These are phyloP conservation scores for Myriosclerotinia scirpicola DNA, from an alignment of 2,329 filamentous ascomycete genomes.

Conservation along the genomic window DNA sequence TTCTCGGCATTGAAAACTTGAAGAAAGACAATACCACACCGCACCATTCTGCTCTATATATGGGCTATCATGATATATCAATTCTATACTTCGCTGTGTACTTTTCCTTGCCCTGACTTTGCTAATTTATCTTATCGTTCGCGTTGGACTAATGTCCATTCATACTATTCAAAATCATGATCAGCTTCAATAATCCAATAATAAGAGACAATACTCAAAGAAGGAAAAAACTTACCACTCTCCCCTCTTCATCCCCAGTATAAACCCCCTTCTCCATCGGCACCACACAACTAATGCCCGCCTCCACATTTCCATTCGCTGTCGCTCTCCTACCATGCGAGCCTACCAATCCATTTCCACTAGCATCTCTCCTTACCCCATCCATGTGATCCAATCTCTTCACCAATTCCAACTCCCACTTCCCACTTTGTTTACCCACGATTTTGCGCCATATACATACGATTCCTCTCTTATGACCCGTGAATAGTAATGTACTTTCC, in stretches of 20 bases:
- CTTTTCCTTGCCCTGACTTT: background rate
- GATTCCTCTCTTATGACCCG: constrained; percentile 78
- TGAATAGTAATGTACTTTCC: constrained; percentile 82
- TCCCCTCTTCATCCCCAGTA: constrained; percentile 89
- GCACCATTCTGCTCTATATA: background rate
- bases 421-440: constrained; percentile 52
- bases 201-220: background rate
- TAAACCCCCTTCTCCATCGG: constrained; percentile 83
- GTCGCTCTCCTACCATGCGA: constrained; percentile 30
- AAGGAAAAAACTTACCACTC: constrained; percentile 63
- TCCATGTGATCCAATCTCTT: constrained; percentile 82
- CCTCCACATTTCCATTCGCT: constrained; percentile 50
- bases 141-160: constrained; percentile 51
- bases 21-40: background rate
- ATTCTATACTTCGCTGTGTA: constrained; percentile 4
- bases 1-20: background rate
- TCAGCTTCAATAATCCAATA: background rate
- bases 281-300: constrained; percentile 81
- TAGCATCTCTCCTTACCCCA: constrained; percentile 50
- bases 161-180: constrained; percentile 32
- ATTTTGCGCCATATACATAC: constrained; percentile 73
- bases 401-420: constrained; percentile 75
- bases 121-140: constrained; percentile 41
- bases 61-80: constrained; percentile 9
- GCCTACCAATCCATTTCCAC: constrained; percentile 44